Evolutionary conservation across 2,329 filamentous ascomycete genomes (phyloP).

Genomic region (Monosporascus sp.): DNA sequence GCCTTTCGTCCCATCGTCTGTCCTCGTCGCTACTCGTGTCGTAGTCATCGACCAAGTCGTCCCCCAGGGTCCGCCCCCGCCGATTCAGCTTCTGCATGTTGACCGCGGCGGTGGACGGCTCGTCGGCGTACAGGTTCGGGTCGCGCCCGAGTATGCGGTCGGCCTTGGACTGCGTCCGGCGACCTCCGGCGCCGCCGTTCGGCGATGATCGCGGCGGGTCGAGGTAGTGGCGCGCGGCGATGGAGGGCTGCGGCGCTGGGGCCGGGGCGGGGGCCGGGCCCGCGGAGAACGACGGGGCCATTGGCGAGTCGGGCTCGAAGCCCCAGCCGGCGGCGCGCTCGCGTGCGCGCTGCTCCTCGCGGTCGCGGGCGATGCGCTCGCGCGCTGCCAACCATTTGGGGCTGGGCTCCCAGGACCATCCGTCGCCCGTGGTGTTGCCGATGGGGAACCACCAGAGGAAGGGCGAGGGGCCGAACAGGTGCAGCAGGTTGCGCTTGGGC

Average conservation of each 20-base stretch:
- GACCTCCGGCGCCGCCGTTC: conserved; percentile 17
- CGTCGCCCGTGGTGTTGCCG: conserved; percentile 81
- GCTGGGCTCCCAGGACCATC: conserved; percentile 90
- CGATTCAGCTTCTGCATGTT: conserved; percentile 44
- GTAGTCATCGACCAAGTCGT: conserved; percentile 31
- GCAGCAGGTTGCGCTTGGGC: conserved; percentile 69
- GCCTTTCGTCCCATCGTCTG: conserved; percentile 28
- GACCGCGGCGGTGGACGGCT: conserved; percentile 34
- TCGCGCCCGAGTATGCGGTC: conserved; percentile 54
- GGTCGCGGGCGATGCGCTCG: conserved; percentile 54
- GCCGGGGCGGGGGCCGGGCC: conserved; percentile 12
- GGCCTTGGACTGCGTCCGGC: conserved; percentile 47
- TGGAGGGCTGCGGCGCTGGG: conserved; percentile 13
- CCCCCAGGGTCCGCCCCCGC: conserved; percentile 36
- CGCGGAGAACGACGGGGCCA: conserved; percentile 11
- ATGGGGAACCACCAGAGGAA: conserved; percentile 76
- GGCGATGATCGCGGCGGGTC: conserved; percentile 10
- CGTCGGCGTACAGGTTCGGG: conserved; percentile 49
- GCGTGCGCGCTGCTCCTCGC: conserved; percentile 55
- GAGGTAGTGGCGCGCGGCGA: conserved; percentile 30
- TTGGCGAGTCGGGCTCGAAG: conserved; percentile 22
- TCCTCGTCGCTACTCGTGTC: conserved; percentile 27
- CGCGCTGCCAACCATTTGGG: conserved; percentile 69
- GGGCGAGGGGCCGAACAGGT: conserved; percentile 73
- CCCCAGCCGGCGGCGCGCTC: conserved; percentile 68